phyloP scores from a whole-genome alignment of 495 filamentous ascomycete species.

The Tuber brumale region DNA sequence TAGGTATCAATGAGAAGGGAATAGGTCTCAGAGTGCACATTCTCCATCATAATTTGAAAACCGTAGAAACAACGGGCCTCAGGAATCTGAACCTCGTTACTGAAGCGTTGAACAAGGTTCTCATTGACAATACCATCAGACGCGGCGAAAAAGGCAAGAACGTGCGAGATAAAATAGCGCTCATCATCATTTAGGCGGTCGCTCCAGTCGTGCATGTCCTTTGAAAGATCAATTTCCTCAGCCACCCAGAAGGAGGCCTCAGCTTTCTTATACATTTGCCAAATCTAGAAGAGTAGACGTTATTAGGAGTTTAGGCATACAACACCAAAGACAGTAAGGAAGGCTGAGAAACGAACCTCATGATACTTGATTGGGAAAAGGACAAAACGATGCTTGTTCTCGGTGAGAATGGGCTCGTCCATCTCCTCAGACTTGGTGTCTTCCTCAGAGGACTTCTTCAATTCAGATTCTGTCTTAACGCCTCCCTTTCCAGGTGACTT shows the following conservation, averaged over 20 bases:
- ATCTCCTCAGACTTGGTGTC: constrained; percentile 65
- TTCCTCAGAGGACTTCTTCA: constrained; percentile 50
- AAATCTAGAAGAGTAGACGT: constrained; percentile 58
- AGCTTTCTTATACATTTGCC: constrained; percentile 99
- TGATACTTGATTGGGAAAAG: constrained; percentile 99
- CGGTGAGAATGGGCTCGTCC: constrained; percentile 84
- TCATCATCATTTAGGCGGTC: constrained; percentile 94
- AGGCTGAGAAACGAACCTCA: constrained; percentile 64
- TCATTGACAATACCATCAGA: constrained; percentile 99
- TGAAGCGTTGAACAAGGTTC: constrained; percentile 97
- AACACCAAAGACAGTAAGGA: too few species aligned
- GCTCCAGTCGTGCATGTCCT: constrained; percentile 98
- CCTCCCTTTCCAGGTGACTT: constrained; percentile 45
- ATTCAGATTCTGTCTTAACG: constrained; percentile 47
- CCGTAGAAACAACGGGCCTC: constrained; percentile 99
- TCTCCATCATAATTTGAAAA: constrained; percentile 99
- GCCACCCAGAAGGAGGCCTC: constrained; percentile 99
- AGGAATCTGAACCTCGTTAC: constrained; percentile 90
- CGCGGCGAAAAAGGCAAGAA: constrained; percentile 98
- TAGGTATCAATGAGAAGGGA: constrained; percentile 99
- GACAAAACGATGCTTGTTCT: constrained; percentile 95
- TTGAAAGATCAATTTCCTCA: constrained; percentile 97
- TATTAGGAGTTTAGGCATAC: constrained; percentile 11
- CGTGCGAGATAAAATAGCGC: constrained; percentile 95
- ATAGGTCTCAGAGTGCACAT: constrained; percentile 99